phyloP scores from a whole-genome alignment of 78 protist genomes.

The Andalucia godoyi region DNA sequence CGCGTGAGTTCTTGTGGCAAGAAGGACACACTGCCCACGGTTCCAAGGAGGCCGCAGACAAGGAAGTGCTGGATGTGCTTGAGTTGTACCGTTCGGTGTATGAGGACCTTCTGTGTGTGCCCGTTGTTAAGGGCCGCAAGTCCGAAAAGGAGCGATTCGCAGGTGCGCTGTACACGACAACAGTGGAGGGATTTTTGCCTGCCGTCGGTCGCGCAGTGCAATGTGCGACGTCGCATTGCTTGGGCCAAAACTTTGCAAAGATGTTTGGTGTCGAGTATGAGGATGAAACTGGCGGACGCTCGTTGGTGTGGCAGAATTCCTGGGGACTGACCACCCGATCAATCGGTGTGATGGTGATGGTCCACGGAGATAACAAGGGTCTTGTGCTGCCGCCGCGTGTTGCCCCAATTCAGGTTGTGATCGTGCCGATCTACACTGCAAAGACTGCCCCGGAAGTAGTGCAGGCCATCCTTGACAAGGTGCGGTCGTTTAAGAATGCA shows the following conservation, averaged over 20 bases:
- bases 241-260: conserved; percentile 92
- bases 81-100: conserved; percentile 73
- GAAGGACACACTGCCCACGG: conserved; percentile 96
- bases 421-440: conserved; percentile 60
- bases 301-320: conserved; percentile 81
- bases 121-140: conserved; percentile 68
- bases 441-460: conserved; percentile 25
- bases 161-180: conserved; percentile 84
- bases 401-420: conserved; percentile 79
- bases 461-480: neutral
- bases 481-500: neutral
- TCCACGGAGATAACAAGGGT: conserved; percentile 95
- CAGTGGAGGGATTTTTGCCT: conserved; percentile 90
- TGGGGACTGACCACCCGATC: conserved; percentile 96
- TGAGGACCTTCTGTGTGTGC: conserved; percentile 81
- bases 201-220: conserved; percentile 85
- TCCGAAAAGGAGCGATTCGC: conserved; percentile 92
- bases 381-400: conserved; percentile 94
- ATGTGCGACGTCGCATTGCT: conserved; percentile 87
- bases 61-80: conserved; percentile 70
- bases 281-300: conserved; percentile 21
- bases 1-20: conserved; percentile 98
- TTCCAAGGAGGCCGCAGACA: conserved; percentile 68
- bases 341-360: conserved; percentile 80
- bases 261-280: conserved; percentile 88